Conservation (phyloP, 805 yeast species). For the Hyphopichia homilentoma region DNA sequence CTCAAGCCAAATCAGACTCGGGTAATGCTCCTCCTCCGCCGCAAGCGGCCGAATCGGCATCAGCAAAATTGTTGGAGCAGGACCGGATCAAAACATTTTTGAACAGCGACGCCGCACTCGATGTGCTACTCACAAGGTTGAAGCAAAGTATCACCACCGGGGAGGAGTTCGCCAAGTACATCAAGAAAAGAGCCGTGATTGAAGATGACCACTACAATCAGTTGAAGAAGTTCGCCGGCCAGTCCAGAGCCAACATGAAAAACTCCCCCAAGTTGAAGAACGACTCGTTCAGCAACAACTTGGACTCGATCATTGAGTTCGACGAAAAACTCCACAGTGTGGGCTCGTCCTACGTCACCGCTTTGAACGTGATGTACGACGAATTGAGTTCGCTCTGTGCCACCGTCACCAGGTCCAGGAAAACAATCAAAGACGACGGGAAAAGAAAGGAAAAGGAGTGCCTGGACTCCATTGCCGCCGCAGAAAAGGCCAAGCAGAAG, state of each 20-base stretch:
- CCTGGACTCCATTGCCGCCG: slow-evolving; percentile 71
- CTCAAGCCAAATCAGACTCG: too few species aligned
- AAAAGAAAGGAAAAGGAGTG: slow-evolving; percentile 81
- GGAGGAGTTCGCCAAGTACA: slow-evolving; percentile 77
- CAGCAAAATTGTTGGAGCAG: slow-evolving; percentile 36
- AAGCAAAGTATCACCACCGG: slow-evolving; percentile 79
- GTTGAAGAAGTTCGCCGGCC: slow-evolving; percentile 63
- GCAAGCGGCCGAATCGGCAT: slow-evolving; percentile 7
- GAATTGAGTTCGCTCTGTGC: slow-evolving; percentile 71
- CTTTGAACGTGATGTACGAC: slow-evolving; percentile 80
- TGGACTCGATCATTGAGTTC: slow-evolving; percentile 67
- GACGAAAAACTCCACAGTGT: slow-evolving; percentile 74
- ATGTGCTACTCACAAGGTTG: slow-evolving; percentile 63
- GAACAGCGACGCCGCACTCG: slow-evolving; percentile 73
- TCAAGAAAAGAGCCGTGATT: slow-evolving; percentile 71
- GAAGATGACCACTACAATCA: slow-evolving; percentile 80
- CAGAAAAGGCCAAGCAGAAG: slow-evolving; percentile 78
- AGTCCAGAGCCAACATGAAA: slow-evolving; percentile 48
- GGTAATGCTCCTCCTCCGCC: neutral
- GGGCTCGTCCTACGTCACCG: slow-evolving; percentile 71
- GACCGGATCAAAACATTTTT: slow-evolving; percentile 51
- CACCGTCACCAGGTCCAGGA: slow-evolving; percentile 70
- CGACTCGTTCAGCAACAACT: slow-evolving; percentile 63
- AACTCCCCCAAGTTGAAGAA: slow-evolving; percentile 42
- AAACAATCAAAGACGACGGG: slow-evolving; percentile 76